Base-by-base conservation (phyloP, 1,284 basidiomycete genomes). In the Ceratobasidium sp. region DNA sequence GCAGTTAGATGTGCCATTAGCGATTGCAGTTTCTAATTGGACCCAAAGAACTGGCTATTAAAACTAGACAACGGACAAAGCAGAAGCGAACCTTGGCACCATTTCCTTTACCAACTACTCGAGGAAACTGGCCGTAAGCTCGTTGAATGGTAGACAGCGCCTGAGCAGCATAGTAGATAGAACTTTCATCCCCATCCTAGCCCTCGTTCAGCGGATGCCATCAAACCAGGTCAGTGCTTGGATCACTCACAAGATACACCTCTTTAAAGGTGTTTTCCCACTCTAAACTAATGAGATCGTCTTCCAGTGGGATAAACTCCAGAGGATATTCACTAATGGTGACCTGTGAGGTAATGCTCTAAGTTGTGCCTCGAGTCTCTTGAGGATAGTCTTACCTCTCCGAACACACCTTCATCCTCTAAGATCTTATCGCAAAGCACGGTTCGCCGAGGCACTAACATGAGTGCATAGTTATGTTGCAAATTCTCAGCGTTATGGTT, bases 41-140 rank as follows among this genome's bases (percentile, higher is more conserved):
- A 28, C n/a, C n/a, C 64, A 66, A 28, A 10, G 13, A 69, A 69
- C 0, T 7, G 28, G 1, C 67, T 26, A 48, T 26, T n/a, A 52
- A 15, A 44, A 20, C 10, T 46, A 50, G 46, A 64, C 33, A 73
- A 59, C 68, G 80, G 7, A 82, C 78, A 61, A 26, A 38, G 33
- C 26, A 44, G 57, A 5, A n/a, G 84, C 91, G 81, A 83, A 96
- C 96, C 82, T 92, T 90, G 23, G 97, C 96, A 64, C 91, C 91
- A 83, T 98, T 93, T 10, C 97, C 98, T 85, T 99, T 99, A 54
- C 96, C 97, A 42, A 98, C 85, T 78, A 99, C 93, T 23, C 96
- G 91, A 9, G 97, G 97, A 82, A 98, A 97, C 38, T 89, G 84
- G n/a, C 96, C 97, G 83, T 93, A 97, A 1, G 95, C 87, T 80